Conservation (phyloP, 2,329 filamentous ascomycete species). For the Grosmannia huntii region DNA sequence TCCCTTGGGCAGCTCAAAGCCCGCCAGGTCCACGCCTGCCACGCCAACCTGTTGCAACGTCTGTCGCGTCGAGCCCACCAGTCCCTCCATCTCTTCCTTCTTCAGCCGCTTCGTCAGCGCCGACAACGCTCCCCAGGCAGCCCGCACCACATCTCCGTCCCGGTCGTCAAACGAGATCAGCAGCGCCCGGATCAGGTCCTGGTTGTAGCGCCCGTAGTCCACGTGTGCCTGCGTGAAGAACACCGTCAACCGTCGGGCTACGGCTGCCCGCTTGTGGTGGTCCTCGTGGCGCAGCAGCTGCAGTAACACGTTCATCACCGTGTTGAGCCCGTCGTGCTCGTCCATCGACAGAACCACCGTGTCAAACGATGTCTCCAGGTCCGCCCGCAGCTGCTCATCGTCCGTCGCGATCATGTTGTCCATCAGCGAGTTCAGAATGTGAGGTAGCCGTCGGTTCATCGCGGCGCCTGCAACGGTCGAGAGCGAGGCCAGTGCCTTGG, state of each 20-base stretch:
- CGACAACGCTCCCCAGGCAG: constrained; percentile 75
- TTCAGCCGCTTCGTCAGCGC: constrained; percentile 79
- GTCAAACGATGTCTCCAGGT: constrained; percentile 73
- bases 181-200: constrained; percentile 81
- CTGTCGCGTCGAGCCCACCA: constrained; percentile 77
- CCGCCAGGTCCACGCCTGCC: constrained; percentile 68
- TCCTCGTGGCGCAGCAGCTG: constrained; percentile 85
- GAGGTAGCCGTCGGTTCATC: constrained; percentile 82
- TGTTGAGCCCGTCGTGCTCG: constrained; percentile 91
- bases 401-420: constrained; percentile 52
- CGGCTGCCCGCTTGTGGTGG: constrained; percentile 67
- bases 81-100: constrained; percentile 96
- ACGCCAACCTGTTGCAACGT: constrained; percentile 82
- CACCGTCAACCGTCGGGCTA: constrained; percentile 65
- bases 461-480: constrained; percentile 81
- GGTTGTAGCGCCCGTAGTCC: constrained; percentile 92
- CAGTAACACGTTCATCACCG: constrained; percentile 86
- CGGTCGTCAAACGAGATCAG: constrained; percentile 86
- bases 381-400: constrained; percentile 60
- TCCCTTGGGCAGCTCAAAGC: constrained; percentile 87
- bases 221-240: constrained; percentile 74
- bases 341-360: constrained; percentile 86
- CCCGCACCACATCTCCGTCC: constrained; percentile 73
- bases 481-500: constrained; percentile 81
- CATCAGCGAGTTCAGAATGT: constrained; percentile 86